phyloP scores from a whole-genome alignment of 805 yeast species.

The Saccharomycopsis malanga region DNA sequence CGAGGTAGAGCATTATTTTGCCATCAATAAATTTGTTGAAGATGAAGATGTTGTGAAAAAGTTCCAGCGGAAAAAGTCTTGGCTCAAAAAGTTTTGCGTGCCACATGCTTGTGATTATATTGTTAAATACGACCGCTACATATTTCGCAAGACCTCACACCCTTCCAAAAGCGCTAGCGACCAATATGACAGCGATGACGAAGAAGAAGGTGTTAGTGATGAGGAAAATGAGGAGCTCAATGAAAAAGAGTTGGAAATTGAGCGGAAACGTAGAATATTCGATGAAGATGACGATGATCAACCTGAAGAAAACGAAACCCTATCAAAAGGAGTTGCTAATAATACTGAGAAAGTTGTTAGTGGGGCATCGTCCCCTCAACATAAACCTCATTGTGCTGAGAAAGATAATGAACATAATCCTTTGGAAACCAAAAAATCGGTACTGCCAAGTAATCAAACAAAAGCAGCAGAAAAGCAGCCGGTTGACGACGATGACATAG shows the following conservation, averaged over 20 bases:
- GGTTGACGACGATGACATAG: constrained; percentile 4
- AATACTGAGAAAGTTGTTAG: neutral
- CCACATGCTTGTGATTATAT: constrained; percentile 17
- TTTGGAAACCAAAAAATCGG: neutral
- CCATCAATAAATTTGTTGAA: constrained; percentile 11
- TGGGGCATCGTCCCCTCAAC: neutral
- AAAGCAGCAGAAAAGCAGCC: constrained; percentile 2
- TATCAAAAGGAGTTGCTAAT: neutral
- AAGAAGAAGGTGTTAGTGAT: constrained; percentile 7
- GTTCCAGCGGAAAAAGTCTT: constrained; percentile 14
- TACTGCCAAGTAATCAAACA: constrained; percentile 1
- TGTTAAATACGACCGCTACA: constrained; percentile 11
- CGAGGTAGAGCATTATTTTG: constrained; percentile 19
- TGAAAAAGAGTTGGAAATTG: constrained; percentile 5
- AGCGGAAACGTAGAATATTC: constrained; percentile 7
- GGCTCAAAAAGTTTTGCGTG: constrained; percentile 20
- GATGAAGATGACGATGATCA: constrained; percentile 10
- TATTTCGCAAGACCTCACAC: constrained; percentile 1
- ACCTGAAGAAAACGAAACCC: neutral
- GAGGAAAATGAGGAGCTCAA: constrained; percentile 1
- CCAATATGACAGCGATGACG: neutral
- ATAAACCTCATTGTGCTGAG: constrained; percentile 1
- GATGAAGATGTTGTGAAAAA: constrained; percentile 11
- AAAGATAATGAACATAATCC: neutral
- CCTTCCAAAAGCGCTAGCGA: neutral